Evolutionary conservation across 2,329 filamentous ascomycete species (phyloP).

Genomic region (Calonectria pteridis): DNA sequence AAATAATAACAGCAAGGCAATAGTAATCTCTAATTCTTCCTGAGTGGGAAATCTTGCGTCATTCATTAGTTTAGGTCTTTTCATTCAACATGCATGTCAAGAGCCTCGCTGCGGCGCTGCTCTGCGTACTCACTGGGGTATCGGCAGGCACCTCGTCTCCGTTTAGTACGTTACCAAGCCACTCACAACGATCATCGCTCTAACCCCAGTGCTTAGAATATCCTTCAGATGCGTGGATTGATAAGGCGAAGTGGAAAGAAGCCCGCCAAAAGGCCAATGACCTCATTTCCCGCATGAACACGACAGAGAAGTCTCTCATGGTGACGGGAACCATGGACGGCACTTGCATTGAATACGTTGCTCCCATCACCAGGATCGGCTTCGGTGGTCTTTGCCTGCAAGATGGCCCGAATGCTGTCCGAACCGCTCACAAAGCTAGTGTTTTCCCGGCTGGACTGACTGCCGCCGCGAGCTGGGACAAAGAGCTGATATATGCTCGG

Average conservation of each 20-base stretch:
- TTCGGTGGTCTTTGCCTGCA: background rate
- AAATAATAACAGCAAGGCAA: background rate
- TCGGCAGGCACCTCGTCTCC: background rate
- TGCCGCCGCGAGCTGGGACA: background rate
- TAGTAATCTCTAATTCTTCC: background rate
- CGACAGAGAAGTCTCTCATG: background rate
- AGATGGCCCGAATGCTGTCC: background rate
- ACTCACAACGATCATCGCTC: background rate
- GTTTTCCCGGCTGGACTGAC: background rate
- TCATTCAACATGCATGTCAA: background rate
- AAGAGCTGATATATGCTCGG: background rate
- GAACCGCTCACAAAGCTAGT: background rate
- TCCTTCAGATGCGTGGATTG: background rate
- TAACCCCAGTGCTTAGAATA: background rate
- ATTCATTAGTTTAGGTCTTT: background rate
- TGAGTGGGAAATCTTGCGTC: background rate
- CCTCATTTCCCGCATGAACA: background rate
- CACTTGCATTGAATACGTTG: background rate
- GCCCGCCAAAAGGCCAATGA: background rate
- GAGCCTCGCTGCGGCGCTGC: background rate
- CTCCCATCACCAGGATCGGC: background rate
- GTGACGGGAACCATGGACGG: background rate
- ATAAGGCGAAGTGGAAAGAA: background rate
- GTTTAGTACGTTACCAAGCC: background rate
- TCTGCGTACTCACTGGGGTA: background rate